A percentile compares a stretch with the other conserved stretches of the same genome.
phyloP scores from a whole-genome alignment of 1,139 yeast species.

The Saccharomyces hybrid region DNA sequence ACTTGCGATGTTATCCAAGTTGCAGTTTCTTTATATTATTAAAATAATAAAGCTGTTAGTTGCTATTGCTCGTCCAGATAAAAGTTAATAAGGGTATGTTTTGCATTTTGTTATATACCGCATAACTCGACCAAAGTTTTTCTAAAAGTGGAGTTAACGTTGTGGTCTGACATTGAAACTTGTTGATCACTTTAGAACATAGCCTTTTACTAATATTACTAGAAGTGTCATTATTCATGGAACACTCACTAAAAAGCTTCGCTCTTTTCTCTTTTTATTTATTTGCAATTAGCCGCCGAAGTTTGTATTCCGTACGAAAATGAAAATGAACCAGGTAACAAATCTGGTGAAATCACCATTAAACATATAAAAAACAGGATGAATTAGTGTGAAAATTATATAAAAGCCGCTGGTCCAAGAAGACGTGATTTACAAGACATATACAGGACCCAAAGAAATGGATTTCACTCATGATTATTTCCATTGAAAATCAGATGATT shows the following conservation, averaged over 20 bases:
- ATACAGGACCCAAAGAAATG: background rate
- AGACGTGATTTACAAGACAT: background rate
- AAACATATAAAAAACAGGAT: background rate
- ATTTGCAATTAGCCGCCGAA: background rate
- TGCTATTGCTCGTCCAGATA: background rate
- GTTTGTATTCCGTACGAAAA: background rate
- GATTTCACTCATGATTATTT: background rate
- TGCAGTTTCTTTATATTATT: slow-evolving; percentile 11
- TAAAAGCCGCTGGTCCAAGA: background rate
- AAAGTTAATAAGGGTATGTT: background rate
- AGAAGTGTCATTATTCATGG: background rate
- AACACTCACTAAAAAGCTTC: background rate
- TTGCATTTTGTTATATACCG: slow-evolving; percentile 9
- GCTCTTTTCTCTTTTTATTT: background rate
- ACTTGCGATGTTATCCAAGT: slow-evolving; percentile 19
- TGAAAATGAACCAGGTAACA: background rate
- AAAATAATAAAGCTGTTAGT: background rate
- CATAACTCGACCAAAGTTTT: slow-evolving; percentile 14
- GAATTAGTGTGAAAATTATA: background rate
- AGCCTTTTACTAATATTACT: background rate
- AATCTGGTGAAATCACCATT: too few relatives aligned
- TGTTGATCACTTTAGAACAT: background rate
- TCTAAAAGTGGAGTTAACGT: slow-evolving; percentile 10
- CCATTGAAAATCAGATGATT: background rate
- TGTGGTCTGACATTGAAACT: slow-evolving; percentile 4